phyloP scores from a whole-genome alignment of 139 green algal genomes.

The Astrephomene gubernaculifera region DNA sequence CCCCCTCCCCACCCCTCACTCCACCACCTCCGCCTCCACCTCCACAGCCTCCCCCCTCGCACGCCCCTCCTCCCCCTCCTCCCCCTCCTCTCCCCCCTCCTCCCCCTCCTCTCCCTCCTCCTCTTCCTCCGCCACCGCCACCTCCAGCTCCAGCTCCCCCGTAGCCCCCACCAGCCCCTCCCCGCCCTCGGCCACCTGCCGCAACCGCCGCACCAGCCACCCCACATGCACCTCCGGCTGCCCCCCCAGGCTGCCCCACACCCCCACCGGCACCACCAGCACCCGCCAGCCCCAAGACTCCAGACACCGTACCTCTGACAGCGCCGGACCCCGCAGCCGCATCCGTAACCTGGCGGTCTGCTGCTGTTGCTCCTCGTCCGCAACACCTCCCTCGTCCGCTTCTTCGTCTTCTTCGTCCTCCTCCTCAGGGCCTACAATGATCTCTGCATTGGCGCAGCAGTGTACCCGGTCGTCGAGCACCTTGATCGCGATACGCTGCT shows the following conservation, averaged over 20 bases:
- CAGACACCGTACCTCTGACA: slow-evolving; percentile 36
- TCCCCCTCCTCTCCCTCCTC: too few relatives aligned
- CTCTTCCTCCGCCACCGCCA: not conserved
- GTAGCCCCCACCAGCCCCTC: not conserved
- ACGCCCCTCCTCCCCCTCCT: not conserved
- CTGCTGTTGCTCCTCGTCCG: not conserved
- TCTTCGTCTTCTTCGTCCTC: not conserved
- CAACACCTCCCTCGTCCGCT: not conserved
- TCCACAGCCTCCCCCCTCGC: not conserved
- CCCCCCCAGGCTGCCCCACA: not conserved
- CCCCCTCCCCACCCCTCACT: not conserved
- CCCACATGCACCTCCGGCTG: not conserved
- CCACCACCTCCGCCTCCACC: not conserved
- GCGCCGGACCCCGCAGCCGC: not conserved
- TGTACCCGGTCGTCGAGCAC: slow-evolving; percentile 12
- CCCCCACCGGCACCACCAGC: slow-evolving; percentile 31
- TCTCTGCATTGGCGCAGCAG: slow-evolving; percentile 14
- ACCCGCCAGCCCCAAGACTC: slow-evolving; percentile 24
- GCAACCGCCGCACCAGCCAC: slow-evolving; percentile 12
- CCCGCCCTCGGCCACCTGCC: not conserved
- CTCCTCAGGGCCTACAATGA: not conserved
- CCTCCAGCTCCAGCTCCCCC: not conserved
- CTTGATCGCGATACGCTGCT: slow-evolving; percentile 9
- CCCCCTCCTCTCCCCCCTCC: too few relatives aligned
- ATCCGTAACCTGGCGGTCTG: not conserved